Evolutionary conservation across 129 eudicot species (phyloP), one percentile per base, ranked within the genome.

Genomic region (Helianthus annuus): DNA sequence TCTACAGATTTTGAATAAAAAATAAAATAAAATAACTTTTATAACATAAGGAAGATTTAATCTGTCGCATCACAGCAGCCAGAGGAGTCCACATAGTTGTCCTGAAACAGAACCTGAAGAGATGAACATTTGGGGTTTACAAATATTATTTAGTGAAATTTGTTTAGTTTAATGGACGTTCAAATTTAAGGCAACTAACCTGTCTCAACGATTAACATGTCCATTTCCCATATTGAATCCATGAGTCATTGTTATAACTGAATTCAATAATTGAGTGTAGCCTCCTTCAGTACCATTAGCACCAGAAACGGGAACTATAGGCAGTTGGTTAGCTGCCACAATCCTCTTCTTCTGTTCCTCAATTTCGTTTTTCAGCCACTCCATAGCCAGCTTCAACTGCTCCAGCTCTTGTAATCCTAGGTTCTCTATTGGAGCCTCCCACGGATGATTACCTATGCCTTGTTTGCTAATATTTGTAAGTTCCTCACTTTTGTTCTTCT

Each of bases 361-460:
- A 19, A 19, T 19, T 44, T 72, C 81, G 36, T 65, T 85, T 72
- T 81, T 83, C 17, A 88, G 72, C 48, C 52, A 81, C 72, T 79
- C 86, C 88, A 88, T 80, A 0, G 83, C 76, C 0, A 13, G 72
- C 71, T 78, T 83, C 78, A 88, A 61, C 48, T 78, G 79, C 55
- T 88, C 78, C 6, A 88, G 86, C 63, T 83, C 86, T n/a, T 67
- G 16, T 11, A 80, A 8, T 1, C 78, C 76, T 2, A 86, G 60
- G 29, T 44, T 77, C 10, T 80, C 80, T 5, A 80, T 44, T 0
- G 91, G 96, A 61, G 81, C 80, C 57, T 89, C 91, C 96, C 89
- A 85, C 96, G 89, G 83, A 48, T 72, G 60, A 60, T 58, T 70
- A 9, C 59, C 81, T 10, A 76, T 71, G 42, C 81, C 78, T 17